Percentiles rank a stretch among this genome's conserved stretches.
These are phyloP conservation scores for Mycena belliarum DNA, from an alignment of 768 basidiomycete genomes.

Conservation along the genomic window DNA sequence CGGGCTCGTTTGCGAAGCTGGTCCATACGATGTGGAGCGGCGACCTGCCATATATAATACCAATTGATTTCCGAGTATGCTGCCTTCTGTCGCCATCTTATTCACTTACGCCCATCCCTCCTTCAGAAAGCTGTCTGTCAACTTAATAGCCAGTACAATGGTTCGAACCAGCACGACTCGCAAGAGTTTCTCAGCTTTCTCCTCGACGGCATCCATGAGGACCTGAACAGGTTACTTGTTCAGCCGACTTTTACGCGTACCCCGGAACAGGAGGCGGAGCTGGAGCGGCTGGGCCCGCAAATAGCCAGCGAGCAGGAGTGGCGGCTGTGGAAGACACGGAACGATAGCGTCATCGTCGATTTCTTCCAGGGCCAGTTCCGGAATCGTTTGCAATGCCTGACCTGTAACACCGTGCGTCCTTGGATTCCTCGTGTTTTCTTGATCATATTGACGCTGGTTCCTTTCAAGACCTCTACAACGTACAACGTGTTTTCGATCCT, in stretches of 20 bases:
- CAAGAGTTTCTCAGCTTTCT: constrained; percentile 96
- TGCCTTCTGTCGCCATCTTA: background rate
- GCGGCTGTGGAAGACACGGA: constrained; percentile 84
- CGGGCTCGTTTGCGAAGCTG: constrained; percentile 79
- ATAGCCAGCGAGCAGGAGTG: constrained; percentile 93
- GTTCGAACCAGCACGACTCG: constrained; percentile 92
- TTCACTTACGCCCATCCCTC: background rate
- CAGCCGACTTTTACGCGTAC: constrained; percentile 66
- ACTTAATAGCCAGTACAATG: constrained; percentile 74
- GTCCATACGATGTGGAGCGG: constrained; percentile 87
- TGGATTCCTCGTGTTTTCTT: background rate
- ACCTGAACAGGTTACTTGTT: constrained; percentile 79
- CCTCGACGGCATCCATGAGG: constrained; percentile 89
- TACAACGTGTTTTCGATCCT: constrained; percentile 97
- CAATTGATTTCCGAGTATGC: constrained; percentile 80
- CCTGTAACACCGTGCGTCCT: constrained; percentile 75
- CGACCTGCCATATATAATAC: constrained; percentile 80
- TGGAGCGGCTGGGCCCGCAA: constrained; percentile 84
- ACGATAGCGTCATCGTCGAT: constrained; percentile 94
- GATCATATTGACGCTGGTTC: constrained; percentile 1
- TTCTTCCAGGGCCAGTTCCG: constrained; percentile 98
- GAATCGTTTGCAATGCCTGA: constrained; percentile 85
- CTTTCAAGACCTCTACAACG: constrained; percentile 88
- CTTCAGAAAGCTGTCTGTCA: constrained; percentile 43
- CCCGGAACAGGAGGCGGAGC: constrained; percentile 81